phyloP scores from a whole-genome alignment of 2,329 filamentous ascomycete genomes.

The Sclerotiophoma versabilis region DNA sequence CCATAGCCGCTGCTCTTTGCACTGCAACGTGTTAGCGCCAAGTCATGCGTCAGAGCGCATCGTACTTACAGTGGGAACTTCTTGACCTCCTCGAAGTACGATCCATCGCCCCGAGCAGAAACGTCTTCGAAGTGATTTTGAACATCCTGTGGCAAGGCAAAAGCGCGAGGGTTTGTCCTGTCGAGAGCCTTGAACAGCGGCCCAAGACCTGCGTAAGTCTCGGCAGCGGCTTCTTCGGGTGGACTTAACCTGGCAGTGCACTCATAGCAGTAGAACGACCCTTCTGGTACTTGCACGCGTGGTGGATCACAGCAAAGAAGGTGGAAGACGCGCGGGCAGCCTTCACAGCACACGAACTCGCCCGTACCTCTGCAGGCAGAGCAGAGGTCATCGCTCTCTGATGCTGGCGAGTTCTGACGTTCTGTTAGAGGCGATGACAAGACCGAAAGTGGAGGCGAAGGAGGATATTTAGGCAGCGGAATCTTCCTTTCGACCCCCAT shows the following conservation, averaged over 20 bases:
- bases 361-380: slow-evolving; percentile 84
- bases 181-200: slow-evolving; percentile 70
- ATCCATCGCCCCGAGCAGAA: slow-evolving; percentile 75
- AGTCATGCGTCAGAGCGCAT: slow-evolving; percentile 35
- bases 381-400: slow-evolving; percentile 87
- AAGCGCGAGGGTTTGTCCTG: slow-evolving; percentile 73
- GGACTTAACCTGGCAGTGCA: slow-evolving; percentile 35
- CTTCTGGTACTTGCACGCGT: slow-evolving; percentile 43
- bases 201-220: slow-evolving; percentile 56
- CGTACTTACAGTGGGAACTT: slow-evolving; percentile 65
- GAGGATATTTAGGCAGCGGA: slow-evolving; percentile 42
- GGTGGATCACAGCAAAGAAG: slow-evolving; percentile 87
- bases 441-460: slow-evolving; percentile 45
- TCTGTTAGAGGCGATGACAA: slow-evolving; percentile 51
- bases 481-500: slow-evolving; percentile 43
- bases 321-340: slow-evolving; percentile 88
- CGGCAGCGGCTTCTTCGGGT: slow-evolving; percentile 34
- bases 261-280: slow-evolving; percentile 77
- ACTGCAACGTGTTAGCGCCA: slow-evolving; percentile 41
- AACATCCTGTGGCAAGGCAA: slow-evolving; percentile 71
- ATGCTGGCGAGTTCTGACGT: slow-evolving; percentile 48
- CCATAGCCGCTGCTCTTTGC: slow-evolving; percentile 51
- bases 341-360: slow-evolving; percentile 90
- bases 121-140: slow-evolving; percentile 83
- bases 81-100: slow-evolving; percentile 75